A percentile compares a stretch with the other conserved stretches of the same genome.
Conservation (phyloP, 495 filamentous ascomycete species). For the Clavariopsis aquatica region DNA sequence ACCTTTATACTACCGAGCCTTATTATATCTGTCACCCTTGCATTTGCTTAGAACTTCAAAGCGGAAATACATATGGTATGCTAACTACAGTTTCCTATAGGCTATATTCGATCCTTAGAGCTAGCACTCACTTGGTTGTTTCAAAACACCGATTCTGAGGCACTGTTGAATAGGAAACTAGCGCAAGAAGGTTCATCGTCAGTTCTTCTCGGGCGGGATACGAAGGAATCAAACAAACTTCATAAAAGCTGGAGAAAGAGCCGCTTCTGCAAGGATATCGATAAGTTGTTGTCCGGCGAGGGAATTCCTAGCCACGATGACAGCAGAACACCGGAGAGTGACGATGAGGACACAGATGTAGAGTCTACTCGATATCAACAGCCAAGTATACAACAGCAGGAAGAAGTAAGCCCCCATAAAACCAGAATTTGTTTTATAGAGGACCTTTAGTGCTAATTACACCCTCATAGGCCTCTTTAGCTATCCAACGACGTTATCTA, state of each 20-base stretch:
- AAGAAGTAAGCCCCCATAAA: not conserved
- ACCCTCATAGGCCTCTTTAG: not conserved
- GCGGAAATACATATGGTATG: too few relatives aligned
- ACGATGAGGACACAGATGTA: constrained; percentile 30
- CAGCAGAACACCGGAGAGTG: constrained; percentile 30
- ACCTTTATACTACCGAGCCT: too few relatives aligned
- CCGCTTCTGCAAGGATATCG: constrained; percentile 40
- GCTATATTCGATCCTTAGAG: constrained; percentile 63
- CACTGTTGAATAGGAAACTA: constrained; percentile 34
- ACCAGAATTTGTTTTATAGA: not conserved
- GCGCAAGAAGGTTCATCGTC: constrained; percentile 20
- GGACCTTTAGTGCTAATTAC: not conserved
- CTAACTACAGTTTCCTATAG: not conserved
- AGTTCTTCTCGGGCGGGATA: constrained; percentile 35
- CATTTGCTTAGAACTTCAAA: too few relatives aligned
- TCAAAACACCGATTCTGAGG: constrained; percentile 43
- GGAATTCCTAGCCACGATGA: constrained; percentile 15
- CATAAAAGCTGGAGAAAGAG: constrained; percentile 42
- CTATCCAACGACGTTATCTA: not conserved
- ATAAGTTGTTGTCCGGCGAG: constrained; percentile 39
- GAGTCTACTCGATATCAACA: not conserved
- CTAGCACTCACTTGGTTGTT: constrained; percentile 50
- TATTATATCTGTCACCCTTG: too few relatives aligned
- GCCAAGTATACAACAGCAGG: not conserved
- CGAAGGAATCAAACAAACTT: constrained; percentile 34